A percentile compares a stretch with the other conserved stretches of the same genome.
phyloP scores from a whole-genome alignment of 805 yeast species.

The Metschnikowia santaceciliae region DNA sequence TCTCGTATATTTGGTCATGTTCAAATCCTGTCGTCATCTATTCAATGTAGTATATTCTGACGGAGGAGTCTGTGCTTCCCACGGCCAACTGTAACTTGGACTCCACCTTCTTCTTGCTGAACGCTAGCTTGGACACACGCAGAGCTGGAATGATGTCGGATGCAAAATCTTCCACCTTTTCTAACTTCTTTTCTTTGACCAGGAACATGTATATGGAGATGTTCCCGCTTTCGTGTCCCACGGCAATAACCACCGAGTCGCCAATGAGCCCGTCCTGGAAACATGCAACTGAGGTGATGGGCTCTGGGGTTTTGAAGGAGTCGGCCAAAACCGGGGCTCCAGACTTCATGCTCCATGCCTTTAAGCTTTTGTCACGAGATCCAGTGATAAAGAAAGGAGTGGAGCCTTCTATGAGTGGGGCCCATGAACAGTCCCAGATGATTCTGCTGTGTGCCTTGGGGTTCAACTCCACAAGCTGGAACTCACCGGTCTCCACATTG shows the following conservation, averaged over 20 bases:
- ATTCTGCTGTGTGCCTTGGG: slow-evolving; percentile 86
- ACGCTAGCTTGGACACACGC: slow-evolving; percentile 57
- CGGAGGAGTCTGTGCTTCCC: slow-evolving; percentile 64
- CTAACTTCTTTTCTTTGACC: slow-evolving; percentile 11
- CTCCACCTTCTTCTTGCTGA: slow-evolving; percentile 34
- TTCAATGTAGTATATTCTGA: slow-evolving; percentile 37
- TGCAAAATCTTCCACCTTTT: slow-evolving; percentile 31
- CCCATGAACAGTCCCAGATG: slow-evolving; percentile 94
- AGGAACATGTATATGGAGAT: slow-evolving; percentile 39
- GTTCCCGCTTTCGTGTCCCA: slow-evolving; percentile 70
- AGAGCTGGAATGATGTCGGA: slow-evolving; percentile 52
- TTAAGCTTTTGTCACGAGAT: slow-evolving; percentile 78
- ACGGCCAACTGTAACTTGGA: slow-evolving; percentile 43
- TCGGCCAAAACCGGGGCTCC: slow-evolving; percentile 13
- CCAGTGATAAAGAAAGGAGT: slow-evolving; percentile 64
- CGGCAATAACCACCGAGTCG: slow-evolving; percentile 41
- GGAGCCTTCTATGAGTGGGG: slow-evolving; percentile 39
- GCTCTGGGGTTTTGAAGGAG: slow-evolving; percentile 43
- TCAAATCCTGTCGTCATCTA: neutral
- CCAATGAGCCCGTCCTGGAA: slow-evolving; percentile 26
- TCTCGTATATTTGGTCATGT: too few species aligned
- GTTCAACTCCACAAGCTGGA: slow-evolving; percentile 41
- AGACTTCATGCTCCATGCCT: slow-evolving; percentile 56
- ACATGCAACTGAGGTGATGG: slow-evolving; percentile 68
- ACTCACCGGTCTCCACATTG: slow-evolving; percentile 24